Base-by-base conservation (phyloP, 257 asterid species). In the Solanum chaucha region DNA sequence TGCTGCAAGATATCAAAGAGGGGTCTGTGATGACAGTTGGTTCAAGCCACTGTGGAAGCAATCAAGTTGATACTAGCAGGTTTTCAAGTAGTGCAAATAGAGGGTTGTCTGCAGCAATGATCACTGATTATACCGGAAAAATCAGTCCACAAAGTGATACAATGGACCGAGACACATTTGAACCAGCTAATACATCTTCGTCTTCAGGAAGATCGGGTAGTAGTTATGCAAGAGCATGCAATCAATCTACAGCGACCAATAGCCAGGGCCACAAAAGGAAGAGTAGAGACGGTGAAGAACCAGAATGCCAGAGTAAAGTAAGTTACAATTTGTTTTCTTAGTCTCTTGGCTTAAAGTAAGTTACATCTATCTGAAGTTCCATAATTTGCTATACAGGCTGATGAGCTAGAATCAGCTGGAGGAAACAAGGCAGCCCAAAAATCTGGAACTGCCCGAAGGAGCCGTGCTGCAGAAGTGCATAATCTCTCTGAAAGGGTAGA, bases 391-490 rank as follows among this genome's bases (percentile, higher is more conserved):
- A 5, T 90, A 86, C 65, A 96, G 99, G 96, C 94, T 85, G 93
- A 92, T 85, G 96, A 91, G 19, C 86, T 91, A 90, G 95, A 95
- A 85, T 91, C 97, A 20, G 94, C 88, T 19, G 86, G 91, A 44
- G 96, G 93, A 86, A 91, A 89, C 85, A 96, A 95, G 90, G 38
- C 92, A 1, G 89, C 92, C 81, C 92, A 89, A 86, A 92, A 92
- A 91, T 77, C 93, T 26, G 94, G 94, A 83, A 88, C 86, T n/a
- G 81, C 90, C 12, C 95, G 98, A 36, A 93, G 92, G 90, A 92
- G 92, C 90, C 97, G 97, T 7, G 95, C 95, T 30, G 98, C 98
- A 86, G 95, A 95, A 92, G 98, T 96, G 83, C 99, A 96, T 87
- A 96, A 96, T 90, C 92, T 92, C 48, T 96, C 99, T 22, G 99